Evolutionary conservation across 2,329 filamentous ascomycete species (phyloP), one percentile per base, ranked within the genome.

Genomic region (Xylaria sp.): DNA sequence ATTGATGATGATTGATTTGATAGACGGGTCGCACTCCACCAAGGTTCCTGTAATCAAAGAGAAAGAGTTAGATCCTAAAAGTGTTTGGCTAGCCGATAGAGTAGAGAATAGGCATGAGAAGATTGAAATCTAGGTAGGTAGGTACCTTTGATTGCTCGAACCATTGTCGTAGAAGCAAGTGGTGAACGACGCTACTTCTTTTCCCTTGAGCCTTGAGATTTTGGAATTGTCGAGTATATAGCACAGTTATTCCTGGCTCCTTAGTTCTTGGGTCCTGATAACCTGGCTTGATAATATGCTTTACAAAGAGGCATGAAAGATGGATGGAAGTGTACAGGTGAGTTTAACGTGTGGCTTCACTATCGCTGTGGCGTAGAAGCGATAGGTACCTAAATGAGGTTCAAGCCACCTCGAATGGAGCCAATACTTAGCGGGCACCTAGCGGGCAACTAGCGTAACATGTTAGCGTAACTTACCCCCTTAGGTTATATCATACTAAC

Each of bases 21-120:
- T 94, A 50, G 91, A 92, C n/a, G 92, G 90, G 77, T 95, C 92
- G 80, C 91, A 93, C 79, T 93, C 88, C 79, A 95, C 89, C 70
- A 95, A 85, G 31, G 92, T 89, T 69, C 92, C 92, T 87, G 58
- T 22, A 15, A n/a, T 27, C 36, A 33, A 45, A 38, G 42, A 49
- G 22, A 56, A 53, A n/a, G 15, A 15, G 50, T 60, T 47, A 61
- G 58, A 47, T 36, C 17, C 10, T 17, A 11, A 25, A 6, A 36
- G n/a, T 33, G 13, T 36, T n/a, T 20, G 20, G 15, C 2, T 20
- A 5, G 22, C n/a, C 17, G 20, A 31, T 44, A 63, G 62, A 70
- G 5, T 44, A 39, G 17, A 15, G 22, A 17, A 27, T 22, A 47
- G 53, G 33, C 31, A 31, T 1, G 17, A 57, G 25, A 39, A 47